Evolutionary conservation across 106 monocot species (phyloP), one percentile per base, ranked within the genome.

Genomic region (Phalaenopsis aphrodite): DNA sequence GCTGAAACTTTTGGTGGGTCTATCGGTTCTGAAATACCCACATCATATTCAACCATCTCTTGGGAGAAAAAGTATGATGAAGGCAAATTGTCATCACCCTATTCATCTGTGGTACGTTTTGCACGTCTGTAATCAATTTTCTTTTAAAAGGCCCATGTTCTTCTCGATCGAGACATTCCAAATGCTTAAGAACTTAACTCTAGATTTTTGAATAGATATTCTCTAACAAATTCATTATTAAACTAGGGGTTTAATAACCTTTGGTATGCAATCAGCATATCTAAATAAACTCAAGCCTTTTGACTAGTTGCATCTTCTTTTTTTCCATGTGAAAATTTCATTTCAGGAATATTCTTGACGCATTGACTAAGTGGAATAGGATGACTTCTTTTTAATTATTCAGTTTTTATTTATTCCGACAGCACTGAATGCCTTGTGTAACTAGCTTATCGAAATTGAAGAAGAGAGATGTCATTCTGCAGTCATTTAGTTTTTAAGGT

Each of bases 91-190:
- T 84, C 78, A 67, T 80, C 93, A 72, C 83, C 81, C 42, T 77
- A 61, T 81, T 82, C 83, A 48, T 81, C 86, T 75, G 10, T 82
- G 88, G 88, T 93, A 88, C 76, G 56, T 9, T 4, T 0, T 75
- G 19, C 17, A 17, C n/a, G 21, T 2, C 75, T 75, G 42, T n/a
- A 75, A 75, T 23, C 10, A 42, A 21, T 75, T 76, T 76, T 49
- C 18, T 30, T 8, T 23, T 30, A 12, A 74, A 76, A 24, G 49
- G 24, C 30, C 71, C 3, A 7, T 24, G 14, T 76, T 9, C 21
- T 76, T 76, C 52, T 24, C 45, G 18, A 74, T 39, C 43, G 45
- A 19, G 43, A n/a, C 18, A 45, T 74, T 74, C 39, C 9, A 4
- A 39, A 38, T 69, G 15, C 0, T 68, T 37, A 68, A 19, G 5